Conservation (phyloP, 164 flowering plant genomes). For the Vitis cinerea region DNA sequence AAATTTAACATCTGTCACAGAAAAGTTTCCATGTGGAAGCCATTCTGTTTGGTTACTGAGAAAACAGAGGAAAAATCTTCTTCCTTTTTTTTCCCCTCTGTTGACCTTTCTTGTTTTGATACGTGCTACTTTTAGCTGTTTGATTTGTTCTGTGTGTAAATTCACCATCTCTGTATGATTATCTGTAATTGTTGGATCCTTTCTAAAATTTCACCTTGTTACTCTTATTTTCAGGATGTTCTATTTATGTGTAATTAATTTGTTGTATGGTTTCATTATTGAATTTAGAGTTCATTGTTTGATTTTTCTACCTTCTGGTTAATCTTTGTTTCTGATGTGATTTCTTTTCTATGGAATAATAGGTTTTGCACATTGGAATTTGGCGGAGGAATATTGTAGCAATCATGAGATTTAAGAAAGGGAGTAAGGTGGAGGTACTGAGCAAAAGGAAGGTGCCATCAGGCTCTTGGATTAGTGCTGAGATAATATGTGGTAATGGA, state of each 20-base stretch:
- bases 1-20: too few relatives aligned
- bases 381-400: conserved; percentile 7
- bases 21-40: too few relatives aligned
- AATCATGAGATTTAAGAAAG: conserved; percentile 66
- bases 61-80: too few relatives aligned
- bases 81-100: too few relatives aligned
- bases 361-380: conserved; percentile 12
- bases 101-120: too few relatives aligned
- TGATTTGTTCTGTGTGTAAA: too few relatives aligned
- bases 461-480: conserved; percentile 68
- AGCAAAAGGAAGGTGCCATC: conserved; percentile 50
- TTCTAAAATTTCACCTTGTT: background rate
- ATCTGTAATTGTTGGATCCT: background rate
- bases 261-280: background rate
- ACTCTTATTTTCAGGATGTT: background rate
- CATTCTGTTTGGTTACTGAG: too few relatives aligned
- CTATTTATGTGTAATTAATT: background rate
- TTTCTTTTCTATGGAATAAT: background rate
- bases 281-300: background rate
- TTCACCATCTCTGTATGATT: too few relatives aligned
- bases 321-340: background rate
- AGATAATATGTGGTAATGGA: conserved; percentile 76
- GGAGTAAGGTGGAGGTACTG: conserved; percentile 70
- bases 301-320: background rate
- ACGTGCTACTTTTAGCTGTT: too few relatives aligned